phyloP scores from a whole-genome alignment of 1,284 basidiomycete species.

The Agaricales sp. region DNA sequence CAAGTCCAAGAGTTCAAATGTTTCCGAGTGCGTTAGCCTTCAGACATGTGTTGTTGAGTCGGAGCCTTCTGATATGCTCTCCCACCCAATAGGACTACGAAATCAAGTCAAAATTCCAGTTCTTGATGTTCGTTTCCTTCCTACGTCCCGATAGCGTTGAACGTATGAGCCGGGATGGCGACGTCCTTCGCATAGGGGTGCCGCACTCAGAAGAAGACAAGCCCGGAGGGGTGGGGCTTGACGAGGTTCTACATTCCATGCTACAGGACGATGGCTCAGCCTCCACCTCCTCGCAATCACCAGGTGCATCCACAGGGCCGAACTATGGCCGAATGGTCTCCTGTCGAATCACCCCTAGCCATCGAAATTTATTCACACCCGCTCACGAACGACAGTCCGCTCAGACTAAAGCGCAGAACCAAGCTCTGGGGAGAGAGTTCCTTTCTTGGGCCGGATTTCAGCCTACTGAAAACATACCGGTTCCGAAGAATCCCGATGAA shows the following conservation, averaged over 20 bases:
- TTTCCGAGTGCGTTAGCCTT: background rate
- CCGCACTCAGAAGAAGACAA: background rate
- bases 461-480: background rate
- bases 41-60: background rate
- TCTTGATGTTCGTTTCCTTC: background rate
- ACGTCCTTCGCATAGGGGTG: background rate
- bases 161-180: background rate
- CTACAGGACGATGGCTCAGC: too few species aligned
- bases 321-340: background rate
- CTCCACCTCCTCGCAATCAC: too few species aligned
- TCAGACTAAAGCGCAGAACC: background rate
- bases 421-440: background rate
- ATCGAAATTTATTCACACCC: background rate
- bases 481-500: background rate
- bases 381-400: background rate
- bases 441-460: slow-evolving; percentile 1
- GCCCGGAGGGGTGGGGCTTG: background rate
- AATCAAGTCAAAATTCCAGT: background rate
- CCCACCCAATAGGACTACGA: background rate
- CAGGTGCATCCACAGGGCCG: background rate
- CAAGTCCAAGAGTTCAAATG: background rate
- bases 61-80: background rate
- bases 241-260: background rate
- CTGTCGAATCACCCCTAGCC: background rate
- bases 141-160: background rate